Conservation (phyloP, 306 rosid genomes). For the Trifolium dubium region DNA sequence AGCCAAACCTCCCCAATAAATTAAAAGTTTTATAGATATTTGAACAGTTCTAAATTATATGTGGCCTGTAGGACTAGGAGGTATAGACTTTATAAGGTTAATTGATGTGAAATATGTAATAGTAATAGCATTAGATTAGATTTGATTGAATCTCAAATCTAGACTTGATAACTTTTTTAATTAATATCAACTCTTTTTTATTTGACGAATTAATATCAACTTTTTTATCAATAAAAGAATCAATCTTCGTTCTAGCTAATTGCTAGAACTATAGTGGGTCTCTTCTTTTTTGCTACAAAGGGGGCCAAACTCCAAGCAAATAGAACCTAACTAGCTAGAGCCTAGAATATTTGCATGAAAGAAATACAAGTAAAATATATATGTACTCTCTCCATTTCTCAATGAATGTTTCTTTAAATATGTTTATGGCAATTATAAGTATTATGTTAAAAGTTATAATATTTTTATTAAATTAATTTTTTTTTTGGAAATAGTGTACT, state of each 20-base stretch:
- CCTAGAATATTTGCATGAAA: background rate
- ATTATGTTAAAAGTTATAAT: too few relatives aligned
- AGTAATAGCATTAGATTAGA: background rate
- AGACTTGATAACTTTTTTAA: background rate
- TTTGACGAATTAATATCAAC: background rate
- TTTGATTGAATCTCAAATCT: constrained; percentile 1
- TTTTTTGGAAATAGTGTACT: too few relatives aligned
- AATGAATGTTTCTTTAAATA: too few relatives aligned
- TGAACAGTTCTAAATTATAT: background rate
- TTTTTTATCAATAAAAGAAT: background rate
- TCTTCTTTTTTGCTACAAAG: background rate
- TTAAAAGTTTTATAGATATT: constrained; percentile 38
- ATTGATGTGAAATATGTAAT: background rate
- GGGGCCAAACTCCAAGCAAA: background rate
- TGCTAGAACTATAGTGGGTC: background rate
- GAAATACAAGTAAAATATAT: background rate
- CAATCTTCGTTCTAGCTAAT: background rate
- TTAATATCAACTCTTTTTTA: background rate
- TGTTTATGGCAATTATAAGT: too few relatives aligned
- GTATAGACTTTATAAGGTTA: background rate
- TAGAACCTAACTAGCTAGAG: background rate
- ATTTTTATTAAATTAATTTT: too few relatives aligned
- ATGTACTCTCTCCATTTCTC: too few relatives aligned
- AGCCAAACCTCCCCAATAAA: constrained; percentile 7
- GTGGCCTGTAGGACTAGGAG: background rate